Evolutionary conservation across 306 rosid genomes (phyloP).

Genomic region (Hippophae tibetana): DNA sequence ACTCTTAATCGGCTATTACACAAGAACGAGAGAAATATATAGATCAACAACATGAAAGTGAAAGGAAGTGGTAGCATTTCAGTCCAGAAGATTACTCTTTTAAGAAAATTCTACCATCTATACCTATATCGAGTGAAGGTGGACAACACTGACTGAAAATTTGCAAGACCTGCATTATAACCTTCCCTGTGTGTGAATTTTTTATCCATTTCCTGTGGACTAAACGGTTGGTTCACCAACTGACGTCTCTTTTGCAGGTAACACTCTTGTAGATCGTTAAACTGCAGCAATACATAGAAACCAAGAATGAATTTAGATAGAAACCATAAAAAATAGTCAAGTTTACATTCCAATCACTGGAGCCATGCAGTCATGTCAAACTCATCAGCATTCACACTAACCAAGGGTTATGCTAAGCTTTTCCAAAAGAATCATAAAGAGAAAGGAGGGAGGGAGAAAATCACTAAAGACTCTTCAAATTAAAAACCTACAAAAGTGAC

Average conservation of each 20-base stretch:
- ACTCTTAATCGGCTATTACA: conserved; percentile 69
- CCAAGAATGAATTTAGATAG: conserved; percentile 7
- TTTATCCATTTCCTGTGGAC: conserved; percentile 40
- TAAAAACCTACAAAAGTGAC: not conserved
- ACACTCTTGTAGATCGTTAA: conserved; percentile 72
- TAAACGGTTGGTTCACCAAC: conserved; percentile 34
- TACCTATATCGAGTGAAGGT: conserved; percentile 82
- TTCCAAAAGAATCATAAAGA: too few species aligned
- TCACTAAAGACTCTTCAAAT: too few species aligned
- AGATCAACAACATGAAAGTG: too few species aligned
- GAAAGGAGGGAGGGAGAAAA: too few species aligned
- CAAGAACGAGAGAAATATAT: conserved; percentile 5
- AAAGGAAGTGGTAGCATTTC: too few species aligned
- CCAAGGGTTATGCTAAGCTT: too few species aligned
- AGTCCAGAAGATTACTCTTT: too few species aligned
- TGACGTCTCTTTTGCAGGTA: conserved; percentile 74
- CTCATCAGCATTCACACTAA: too few species aligned
- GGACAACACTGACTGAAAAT: conserved; percentile 67
- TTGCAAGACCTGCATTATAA: conserved; percentile 67
- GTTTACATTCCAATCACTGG: too few species aligned
- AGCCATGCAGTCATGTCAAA: too few species aligned
- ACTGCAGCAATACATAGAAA: conserved; percentile 31
- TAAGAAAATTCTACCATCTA: not conserved
- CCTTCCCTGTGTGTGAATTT: conserved; percentile 43
- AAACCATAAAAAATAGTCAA: conserved; percentile 1